Conservation (phyloP, 345 rosid genomes). For the Linum usitatissimum region DNA sequence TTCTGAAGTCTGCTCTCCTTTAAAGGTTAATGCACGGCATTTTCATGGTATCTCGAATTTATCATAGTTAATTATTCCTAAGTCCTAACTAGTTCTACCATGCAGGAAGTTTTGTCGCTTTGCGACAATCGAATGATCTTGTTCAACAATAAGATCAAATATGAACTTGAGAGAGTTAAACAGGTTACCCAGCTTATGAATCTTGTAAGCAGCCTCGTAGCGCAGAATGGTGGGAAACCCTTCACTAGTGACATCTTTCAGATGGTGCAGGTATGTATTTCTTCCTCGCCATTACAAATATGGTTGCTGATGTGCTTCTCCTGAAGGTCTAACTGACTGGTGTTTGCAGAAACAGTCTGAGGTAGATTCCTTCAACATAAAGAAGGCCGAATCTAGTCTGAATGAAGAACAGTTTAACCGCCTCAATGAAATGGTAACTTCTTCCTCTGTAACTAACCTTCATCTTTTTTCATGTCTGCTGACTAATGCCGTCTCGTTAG, state of each 20-base stretch:
- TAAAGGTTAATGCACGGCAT: conserved; percentile 36
- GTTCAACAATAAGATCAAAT: not conserved
- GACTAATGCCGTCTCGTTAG: too few species aligned
- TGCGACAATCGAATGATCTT: not conserved
- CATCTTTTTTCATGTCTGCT: too few species aligned
- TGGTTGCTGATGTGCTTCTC: too few species aligned
- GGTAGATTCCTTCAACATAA: conserved; percentile 33
- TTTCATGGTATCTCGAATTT: too few species aligned
- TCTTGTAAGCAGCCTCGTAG: not conserved
- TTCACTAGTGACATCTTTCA: not conserved
- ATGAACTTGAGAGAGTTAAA: not conserved
- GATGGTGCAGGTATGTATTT: not conserved
- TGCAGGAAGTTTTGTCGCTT: not conserved
- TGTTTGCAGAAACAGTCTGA: conserved; percentile 31
- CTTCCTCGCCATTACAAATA: too few species aligned
- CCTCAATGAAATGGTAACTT: conserved; percentile 52
- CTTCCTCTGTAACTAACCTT: too few species aligned
- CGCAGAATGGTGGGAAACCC: not conserved
- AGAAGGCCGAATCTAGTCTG: conserved; percentile 36
- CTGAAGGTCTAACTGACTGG: too few species aligned
- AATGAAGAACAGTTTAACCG: conserved; percentile 52
- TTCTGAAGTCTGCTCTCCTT: conserved; percentile 35
- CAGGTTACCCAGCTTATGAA: not conserved
- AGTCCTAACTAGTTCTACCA: not conserved
- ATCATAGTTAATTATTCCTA: not conserved